A percentile compares a stretch with the other conserved stretches of the same genome.
phyloP scores from a whole-genome alignment of 352 stramenopile species.

The Pythium myriotylum region DNA sequence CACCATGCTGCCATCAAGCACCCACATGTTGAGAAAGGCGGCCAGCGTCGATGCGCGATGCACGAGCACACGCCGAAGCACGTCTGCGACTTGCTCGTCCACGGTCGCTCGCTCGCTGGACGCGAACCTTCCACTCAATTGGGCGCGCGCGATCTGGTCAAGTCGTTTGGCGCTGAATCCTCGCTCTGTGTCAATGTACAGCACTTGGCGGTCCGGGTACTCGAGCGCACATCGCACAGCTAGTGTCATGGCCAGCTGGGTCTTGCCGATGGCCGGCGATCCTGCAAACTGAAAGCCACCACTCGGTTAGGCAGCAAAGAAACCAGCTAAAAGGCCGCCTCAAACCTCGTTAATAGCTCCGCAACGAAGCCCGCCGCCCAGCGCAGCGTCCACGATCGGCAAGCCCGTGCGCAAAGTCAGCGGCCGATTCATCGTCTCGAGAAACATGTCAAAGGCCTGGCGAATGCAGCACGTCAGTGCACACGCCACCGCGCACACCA shows the following conservation, averaged over 20 bases:
- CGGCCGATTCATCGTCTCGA: slow-evolving; percentile 69
- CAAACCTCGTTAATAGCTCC: slow-evolving; percentile 18
- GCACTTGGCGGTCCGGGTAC: slow-evolving; percentile 50
- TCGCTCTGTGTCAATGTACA: slow-evolving; percentile 76
- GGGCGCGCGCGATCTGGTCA: slow-evolving; percentile 22
- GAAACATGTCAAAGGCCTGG: slow-evolving; percentile 80
- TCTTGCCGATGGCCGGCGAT: slow-evolving; percentile 75
- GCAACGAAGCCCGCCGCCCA: slow-evolving; percentile 61
- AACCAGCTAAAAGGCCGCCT: no score
- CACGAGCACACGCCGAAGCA: slow-evolving; percentile 21
- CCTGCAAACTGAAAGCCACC: slow-evolving; percentile 65
- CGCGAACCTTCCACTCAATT: background rate
- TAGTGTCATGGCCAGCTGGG: slow-evolving; percentile 74
- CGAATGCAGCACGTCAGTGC: no score
- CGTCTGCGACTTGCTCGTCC: slow-evolving; percentile 4
- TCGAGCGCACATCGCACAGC: slow-evolving; percentile 68
- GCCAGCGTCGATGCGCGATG: slow-evolving; percentile 38
- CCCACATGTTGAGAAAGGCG: slow-evolving; percentile 49
- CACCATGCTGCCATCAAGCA: no score
- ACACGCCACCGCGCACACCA: slow-evolving; percentile 12
- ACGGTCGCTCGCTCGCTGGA: background rate
- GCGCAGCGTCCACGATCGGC: slow-evolving; percentile 54
- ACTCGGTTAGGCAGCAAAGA: no score
- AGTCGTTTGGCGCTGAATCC: slow-evolving; percentile 78
- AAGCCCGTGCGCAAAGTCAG: slow-evolving; percentile 68